Evolutionary conservation across 2,329 filamentous ascomycete species (phyloP).

Genomic region (Pseudogymnoascus sp.): DNA sequence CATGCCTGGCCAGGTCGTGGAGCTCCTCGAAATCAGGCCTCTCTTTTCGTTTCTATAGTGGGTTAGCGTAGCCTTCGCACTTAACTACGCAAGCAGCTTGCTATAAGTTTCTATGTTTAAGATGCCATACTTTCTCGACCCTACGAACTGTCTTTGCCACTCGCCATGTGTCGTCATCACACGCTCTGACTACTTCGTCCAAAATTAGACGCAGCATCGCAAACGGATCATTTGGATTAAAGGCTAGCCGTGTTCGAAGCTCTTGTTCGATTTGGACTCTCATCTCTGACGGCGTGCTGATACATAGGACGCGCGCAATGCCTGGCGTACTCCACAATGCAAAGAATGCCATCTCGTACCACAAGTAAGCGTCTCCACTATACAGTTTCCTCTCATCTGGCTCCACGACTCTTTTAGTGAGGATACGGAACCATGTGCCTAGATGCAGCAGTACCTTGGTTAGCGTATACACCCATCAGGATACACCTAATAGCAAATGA

Average conservation of each 20-base stretch:
- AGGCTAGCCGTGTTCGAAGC: background rate
- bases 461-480: background rate
- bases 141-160: background rate
- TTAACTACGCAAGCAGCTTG: too few relatives aligned
- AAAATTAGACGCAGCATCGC: background rate
- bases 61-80: background rate
- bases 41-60: background rate
- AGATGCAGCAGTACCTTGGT: background rate
- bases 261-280: background rate
- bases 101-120: too few relatives aligned
- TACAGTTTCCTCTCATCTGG: background rate
- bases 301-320: background rate
- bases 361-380: background rate
- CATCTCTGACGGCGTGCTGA: background rate
- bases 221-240: background rate
- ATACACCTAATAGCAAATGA: background rate
- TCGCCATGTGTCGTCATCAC: background rate
- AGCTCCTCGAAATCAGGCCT: slow-evolving; percentile 2
- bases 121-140: background rate
- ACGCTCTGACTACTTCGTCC: background rate
- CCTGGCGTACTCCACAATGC: background rate
- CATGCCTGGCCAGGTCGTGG: background rate
- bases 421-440: background rate
- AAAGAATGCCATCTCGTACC: background rate
- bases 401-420: background rate